Conservation (phyloP, 2,329 filamentous ascomycete genomes). For the Phaeoacremonium minimum region DNA sequence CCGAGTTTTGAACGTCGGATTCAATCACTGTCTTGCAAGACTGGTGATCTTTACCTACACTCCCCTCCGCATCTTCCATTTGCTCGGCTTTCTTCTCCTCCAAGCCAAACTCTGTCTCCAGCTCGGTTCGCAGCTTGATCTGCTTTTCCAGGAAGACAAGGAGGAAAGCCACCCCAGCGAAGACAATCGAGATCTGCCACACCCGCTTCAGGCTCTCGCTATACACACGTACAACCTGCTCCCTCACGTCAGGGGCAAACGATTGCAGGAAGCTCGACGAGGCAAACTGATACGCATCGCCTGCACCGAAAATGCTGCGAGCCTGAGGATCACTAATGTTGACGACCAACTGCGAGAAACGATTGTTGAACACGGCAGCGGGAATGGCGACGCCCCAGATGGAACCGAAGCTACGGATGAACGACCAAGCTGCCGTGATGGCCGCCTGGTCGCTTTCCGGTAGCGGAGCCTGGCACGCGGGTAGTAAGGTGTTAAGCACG, state of each 20-base stretch:
- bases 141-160: slow-evolving; percentile 2
- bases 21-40: too few species aligned
- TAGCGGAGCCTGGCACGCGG: slow-evolving; percentile 33
- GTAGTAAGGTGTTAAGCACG: slow-evolving; percentile 33
- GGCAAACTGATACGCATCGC: slow-evolving; percentile 21
- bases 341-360: slow-evolving; percentile 5
- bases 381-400: slow-evolving; percentile 42
- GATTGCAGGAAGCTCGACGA: slow-evolving; percentile 16
- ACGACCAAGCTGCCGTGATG: slow-evolving; percentile 32
- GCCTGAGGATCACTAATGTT: slow-evolving; percentile 13
- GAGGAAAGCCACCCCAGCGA: slow-evolving; percentile 4
- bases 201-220: slow-evolving; percentile 1
- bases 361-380: slow-evolving; percentile 31
- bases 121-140: slow-evolving; percentile 5
- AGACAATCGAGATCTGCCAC: slow-evolving; percentile 5
- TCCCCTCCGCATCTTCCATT: too few species aligned
- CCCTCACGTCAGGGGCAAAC: slow-evolving; percentile 11
- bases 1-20: too few species aligned
- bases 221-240: slow-evolving; percentile 17
- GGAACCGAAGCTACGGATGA: slow-evolving; percentile 37
- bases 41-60: too few species aligned
- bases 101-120: slow-evolving; percentile 7
- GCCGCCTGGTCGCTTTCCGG: slow-evolving; percentile 27
- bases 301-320: slow-evolving; percentile 11
- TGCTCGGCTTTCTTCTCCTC: too few species aligned